Conservation (phyloP, 75 land plant species). For the Adiantum capillusveneris region DNA sequence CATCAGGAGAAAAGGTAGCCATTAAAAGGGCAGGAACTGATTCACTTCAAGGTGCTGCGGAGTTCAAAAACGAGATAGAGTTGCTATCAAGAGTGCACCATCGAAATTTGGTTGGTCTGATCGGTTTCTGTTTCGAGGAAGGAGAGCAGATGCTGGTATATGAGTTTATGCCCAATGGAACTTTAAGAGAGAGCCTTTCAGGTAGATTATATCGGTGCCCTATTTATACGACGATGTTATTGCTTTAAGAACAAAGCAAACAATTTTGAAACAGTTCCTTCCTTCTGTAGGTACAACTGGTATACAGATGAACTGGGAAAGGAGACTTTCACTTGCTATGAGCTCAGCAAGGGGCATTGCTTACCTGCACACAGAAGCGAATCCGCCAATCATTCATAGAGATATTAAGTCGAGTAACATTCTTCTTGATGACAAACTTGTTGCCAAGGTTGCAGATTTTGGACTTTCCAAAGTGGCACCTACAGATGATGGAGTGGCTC, state of each 20-base stretch:
- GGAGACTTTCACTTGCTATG: constrained; percentile 19
- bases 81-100: constrained; percentile 35
- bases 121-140: constrained; percentile 36
- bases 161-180: constrained; percentile 36
- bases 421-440: constrained; percentile 19
- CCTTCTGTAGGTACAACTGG: not conserved
- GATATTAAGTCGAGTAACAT: constrained; percentile 32
- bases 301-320: constrained; percentile 13
- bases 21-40: constrained; percentile 26
- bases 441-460: constrained; percentile 29
- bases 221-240: not conserved
- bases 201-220: constrained; percentile 12
- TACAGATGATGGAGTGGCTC: constrained; percentile 3
- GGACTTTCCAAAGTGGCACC: constrained; percentile 24
- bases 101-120: constrained; percentile 27
- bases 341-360: constrained; percentile 23
- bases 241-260: not conserved
- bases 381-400: constrained; percentile 30
- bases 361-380: constrained; percentile 23
- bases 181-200: constrained; percentile 19
- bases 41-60: constrained; percentile 26
- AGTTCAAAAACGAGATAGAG: constrained; percentile 37
- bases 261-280: not conserved
- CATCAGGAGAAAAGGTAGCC: constrained; percentile 24
- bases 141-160: constrained; percentile 56